Evolutionary conservation across 2,329 filamentous ascomycete species (phyloP).

Genomic region (Colletotrichum ledebouriae): DNA sequence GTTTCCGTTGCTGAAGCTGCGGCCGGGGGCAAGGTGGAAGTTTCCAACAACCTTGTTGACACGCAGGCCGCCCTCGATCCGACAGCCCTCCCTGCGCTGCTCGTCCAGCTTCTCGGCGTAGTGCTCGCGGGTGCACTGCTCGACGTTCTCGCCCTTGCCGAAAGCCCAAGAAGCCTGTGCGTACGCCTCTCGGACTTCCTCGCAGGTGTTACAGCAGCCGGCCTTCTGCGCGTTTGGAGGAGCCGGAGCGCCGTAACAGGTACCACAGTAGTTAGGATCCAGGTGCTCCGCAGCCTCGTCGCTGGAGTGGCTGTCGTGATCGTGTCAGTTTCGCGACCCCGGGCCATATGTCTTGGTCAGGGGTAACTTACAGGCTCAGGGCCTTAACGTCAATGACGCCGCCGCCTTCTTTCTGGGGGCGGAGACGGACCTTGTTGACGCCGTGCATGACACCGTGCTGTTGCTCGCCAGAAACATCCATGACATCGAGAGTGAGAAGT

Average conservation of each 20-base stretch:
- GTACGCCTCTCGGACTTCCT: slow-evolving; percentile 96
- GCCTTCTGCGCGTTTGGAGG: slow-evolving; percentile 79
- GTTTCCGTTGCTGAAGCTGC: slow-evolving; percentile 95
- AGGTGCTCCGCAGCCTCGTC: slow-evolving; percentile 82
- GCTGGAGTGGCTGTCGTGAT: slow-evolving; percentile 68
- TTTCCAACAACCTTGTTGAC: slow-evolving; percentile 99
- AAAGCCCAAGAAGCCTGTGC: slow-evolving; percentile 93
- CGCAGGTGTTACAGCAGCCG: slow-evolving; percentile 98
- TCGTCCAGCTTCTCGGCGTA: slow-evolving; percentile 90
- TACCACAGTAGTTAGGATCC: slow-evolving; percentile 91
- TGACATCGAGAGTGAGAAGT: slow-evolving; percentile 95
- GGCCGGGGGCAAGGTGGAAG: slow-evolving; percentile 97
- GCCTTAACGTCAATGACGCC: slow-evolving; percentile 78
- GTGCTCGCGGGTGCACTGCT: slow-evolving; percentile 95
- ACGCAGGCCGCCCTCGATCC: slow-evolving; percentile 89
- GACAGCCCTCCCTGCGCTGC: slow-evolving; percentile 92
- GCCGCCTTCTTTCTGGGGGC: slow-evolving; percentile 79
- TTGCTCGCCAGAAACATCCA: slow-evolving; percentile 98
- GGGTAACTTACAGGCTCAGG: slow-evolving; percentile 71
- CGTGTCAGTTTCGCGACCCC: slow-evolving; percentile 31
- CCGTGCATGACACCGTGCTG: slow-evolving; percentile 95
- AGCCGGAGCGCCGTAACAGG: slow-evolving; percentile 87
- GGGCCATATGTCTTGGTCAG: slow-evolving; percentile 37
- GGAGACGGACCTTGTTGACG: slow-evolving; percentile 89
- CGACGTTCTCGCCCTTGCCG: slow-evolving; percentile 89